A percentile compares a stretch with the other conserved stretches of the same genome.
Conservation (phyloP, 2,329 filamentous ascomycete species). For the Stemphylium lycopersici region DNA sequence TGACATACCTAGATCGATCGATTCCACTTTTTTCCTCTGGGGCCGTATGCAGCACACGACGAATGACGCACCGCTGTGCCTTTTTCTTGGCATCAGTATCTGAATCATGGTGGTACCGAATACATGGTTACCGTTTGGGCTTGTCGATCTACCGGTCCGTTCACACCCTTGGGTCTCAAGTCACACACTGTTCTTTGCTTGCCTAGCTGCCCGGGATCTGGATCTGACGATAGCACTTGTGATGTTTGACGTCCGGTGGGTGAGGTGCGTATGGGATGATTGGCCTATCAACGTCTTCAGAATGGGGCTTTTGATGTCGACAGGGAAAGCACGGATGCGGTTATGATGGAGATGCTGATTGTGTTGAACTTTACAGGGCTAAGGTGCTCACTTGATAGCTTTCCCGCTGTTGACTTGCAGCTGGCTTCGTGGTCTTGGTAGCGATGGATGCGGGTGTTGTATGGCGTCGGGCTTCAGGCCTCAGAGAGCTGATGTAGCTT, state of each 20-base stretch:
- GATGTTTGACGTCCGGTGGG: slow-evolving; percentile 17
- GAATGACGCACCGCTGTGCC: slow-evolving; percentile 16
- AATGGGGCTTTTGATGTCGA: neutral
- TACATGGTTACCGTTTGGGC: slow-evolving; percentile 6
- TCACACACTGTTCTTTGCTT: slow-evolving; percentile 15
- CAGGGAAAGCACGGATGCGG: neutral
- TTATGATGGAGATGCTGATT: slow-evolving; percentile 16
- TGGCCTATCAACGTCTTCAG: slow-evolving; percentile 7
- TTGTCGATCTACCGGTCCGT: slow-evolving; percentile 28
- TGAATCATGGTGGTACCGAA: slow-evolving; percentile 13
- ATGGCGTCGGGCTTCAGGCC: neutral
- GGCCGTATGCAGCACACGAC: slow-evolving; percentile 1
- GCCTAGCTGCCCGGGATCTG: neutral
- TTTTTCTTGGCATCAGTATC: slow-evolving; percentile 1
- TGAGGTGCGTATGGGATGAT: slow-evolving; percentile 13
- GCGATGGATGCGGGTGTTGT: neutral
- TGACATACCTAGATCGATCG: neutral
- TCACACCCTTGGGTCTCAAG: slow-evolving; percentile 12
- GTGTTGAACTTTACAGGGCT: slow-evolving; percentile 1
- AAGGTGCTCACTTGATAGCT: slow-evolving; percentile 16
- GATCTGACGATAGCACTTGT: slow-evolving; percentile 22
- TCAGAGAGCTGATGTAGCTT: too few species aligned
- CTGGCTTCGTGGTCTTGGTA: slow-evolving; percentile 8
- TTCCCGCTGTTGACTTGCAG: slow-evolving; percentile 9
- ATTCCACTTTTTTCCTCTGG: neutral